Percentiles rank a stretch among this genome's conserved stretches.
Conservation (phyloP, 1,139 yeast species). For the Protomyces inouyei region DNA sequence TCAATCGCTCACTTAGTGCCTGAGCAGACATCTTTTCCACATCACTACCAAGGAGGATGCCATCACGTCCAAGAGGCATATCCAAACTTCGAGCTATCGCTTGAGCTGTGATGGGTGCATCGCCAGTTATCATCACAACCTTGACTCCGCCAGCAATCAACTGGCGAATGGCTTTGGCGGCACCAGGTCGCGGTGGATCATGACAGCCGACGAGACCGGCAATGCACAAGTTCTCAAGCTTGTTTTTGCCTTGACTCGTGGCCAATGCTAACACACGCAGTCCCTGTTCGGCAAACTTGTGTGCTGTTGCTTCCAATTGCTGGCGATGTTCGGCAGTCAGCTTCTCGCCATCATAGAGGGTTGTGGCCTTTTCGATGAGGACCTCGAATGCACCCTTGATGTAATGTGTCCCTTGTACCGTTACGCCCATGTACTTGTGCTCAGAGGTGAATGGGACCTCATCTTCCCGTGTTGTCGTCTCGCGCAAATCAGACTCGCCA, state of each 20-base stretch:
- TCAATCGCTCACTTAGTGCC: slow-evolving; percentile 66
- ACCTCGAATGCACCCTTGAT: slow-evolving; percentile 89
- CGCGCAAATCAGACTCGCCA: slow-evolving; percentile 50
- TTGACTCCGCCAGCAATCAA: slow-evolving; percentile 89
- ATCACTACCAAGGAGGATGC: slow-evolving; percentile 78
- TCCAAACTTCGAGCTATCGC: slow-evolving; percentile 90
- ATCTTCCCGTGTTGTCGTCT: slow-evolving; percentile 46
- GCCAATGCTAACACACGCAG: slow-evolving; percentile 74
- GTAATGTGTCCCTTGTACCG: slow-evolving; percentile 62
- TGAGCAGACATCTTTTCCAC: slow-evolving; percentile 67
- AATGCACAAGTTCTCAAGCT: slow-evolving; percentile 54
- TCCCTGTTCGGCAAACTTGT: slow-evolving; percentile 71
- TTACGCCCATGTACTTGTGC: slow-evolving; percentile 86
- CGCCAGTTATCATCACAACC: slow-evolving; percentile 96
- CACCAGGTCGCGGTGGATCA: slow-evolving; percentile 92
- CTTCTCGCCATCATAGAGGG: slow-evolving; percentile 49
- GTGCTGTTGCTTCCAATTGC: slow-evolving; percentile 53
- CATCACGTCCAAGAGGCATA: slow-evolving; percentile 66
- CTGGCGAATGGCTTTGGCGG: slow-evolving; percentile 61
- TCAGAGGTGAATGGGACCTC: slow-evolving; percentile 82
- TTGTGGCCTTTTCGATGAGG: slow-evolving; percentile 58
- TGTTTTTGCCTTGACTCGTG: slow-evolving; percentile 40
- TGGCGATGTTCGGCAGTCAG: slow-evolving; percentile 51
- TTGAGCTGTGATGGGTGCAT: slow-evolving; percentile 84
- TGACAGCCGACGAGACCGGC: slow-evolving; percentile 90